Evolutionary conservation across 139 green algal species (phyloP), one percentile per base, ranked within the genome.

Genomic region (Limnomonas spitsbergensis): DNA sequence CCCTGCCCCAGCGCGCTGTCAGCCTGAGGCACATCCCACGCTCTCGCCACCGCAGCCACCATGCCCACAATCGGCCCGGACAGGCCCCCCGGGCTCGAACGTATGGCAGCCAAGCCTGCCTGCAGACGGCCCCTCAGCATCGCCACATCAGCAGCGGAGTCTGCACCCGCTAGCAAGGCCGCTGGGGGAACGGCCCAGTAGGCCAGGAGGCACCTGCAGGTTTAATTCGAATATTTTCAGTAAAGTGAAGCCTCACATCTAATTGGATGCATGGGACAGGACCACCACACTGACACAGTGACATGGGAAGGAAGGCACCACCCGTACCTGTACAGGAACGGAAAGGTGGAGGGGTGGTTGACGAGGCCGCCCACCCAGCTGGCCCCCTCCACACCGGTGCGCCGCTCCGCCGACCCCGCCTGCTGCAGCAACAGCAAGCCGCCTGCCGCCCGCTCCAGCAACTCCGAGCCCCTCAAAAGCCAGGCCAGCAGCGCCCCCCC

Each of bases 171-270:
- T 37, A 53, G 81, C 78, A 81, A 85, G 26, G 88, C 20, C 0
- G 78, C 80, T 20, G 91, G 79, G 66, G 89, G 80, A 53, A 77
- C n/a, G n/a, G n/a, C n/a, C n/a, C n/a, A n/a, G n/a, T n/a, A n/a
- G n/a, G n/a, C n/a, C n/a, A n/a, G n/a, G n/a, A n/a, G n/a, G n/a
- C n/a, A n/a, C n/a, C n/a, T n/a, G n/a, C n/a, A n/a, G n/a, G n/a
- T n/a, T n/a, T n/a, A n/a, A n/a, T n/a, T n/a, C n/a, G n/a, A n/a
- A n/a, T n/a, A n/a, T n/a, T n/a, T n/a, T n/a, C n/a, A n/a, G n/a
- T n/a, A n/a, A n/a, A n/a, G n/a, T n/a, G n/a, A n/a, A n/a, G n/a
- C n/a, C n/a, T n/a, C n/a, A n/a, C n/a, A n/a, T n/a, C n/a, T n/a
- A n/a, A n/a, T n/a, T n/a, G n/a, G n/a, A n/a, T n/a, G n/a, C n/a